These are phyloP conservation scores for Penicillium sclerotiorum DNA, from an alignment of 2,329 filamentous ascomycete genomes.

Conservation along the genomic window DNA sequence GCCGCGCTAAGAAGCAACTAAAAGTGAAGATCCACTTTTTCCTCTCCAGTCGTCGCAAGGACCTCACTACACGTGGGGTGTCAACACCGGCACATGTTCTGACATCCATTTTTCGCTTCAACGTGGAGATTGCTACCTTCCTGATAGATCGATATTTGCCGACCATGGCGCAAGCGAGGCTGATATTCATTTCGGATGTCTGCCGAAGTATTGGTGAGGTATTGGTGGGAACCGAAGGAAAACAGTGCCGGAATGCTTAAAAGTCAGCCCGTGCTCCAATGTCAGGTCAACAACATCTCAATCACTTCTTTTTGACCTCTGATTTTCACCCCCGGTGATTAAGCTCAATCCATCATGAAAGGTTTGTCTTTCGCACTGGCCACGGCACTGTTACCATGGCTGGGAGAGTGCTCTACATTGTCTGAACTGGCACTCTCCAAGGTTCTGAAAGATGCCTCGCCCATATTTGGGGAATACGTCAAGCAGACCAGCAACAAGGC, in stretches of 20 bases:
- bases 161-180: neutral
- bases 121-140: neutral
- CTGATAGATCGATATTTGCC: neutral
- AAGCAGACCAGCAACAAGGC: slow-evolving; percentile 29
- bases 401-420: slow-evolving; percentile 20
- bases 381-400: neutral
- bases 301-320: neutral
- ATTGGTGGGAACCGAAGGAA: too few species aligned
- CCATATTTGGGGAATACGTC: slow-evolving; percentile 46
- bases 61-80: slow-evolving; percentile 18
- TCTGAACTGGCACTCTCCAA: slow-evolving; percentile 46
- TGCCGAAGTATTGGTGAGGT: too few species aligned
- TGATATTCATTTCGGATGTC: neutral
- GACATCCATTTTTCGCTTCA: too few species aligned
- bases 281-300: neutral
- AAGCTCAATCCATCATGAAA: neutral
- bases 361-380: slow-evolving; percentile 1
- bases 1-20: neutral
- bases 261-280: neutral
- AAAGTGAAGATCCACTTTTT: slow-evolving; percentile 3
- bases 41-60: slow-evolving; percentile 13
- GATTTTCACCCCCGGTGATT: neutral
- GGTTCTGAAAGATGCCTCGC: slow-evolving; percentile 45
- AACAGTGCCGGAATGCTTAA: too few species aligned
- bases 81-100: too few species aligned